These are phyloP conservation scores for Sungouiozyma intestinalis DNA, from an alignment of 805 yeast species.

Conservation along the genomic window DNA sequence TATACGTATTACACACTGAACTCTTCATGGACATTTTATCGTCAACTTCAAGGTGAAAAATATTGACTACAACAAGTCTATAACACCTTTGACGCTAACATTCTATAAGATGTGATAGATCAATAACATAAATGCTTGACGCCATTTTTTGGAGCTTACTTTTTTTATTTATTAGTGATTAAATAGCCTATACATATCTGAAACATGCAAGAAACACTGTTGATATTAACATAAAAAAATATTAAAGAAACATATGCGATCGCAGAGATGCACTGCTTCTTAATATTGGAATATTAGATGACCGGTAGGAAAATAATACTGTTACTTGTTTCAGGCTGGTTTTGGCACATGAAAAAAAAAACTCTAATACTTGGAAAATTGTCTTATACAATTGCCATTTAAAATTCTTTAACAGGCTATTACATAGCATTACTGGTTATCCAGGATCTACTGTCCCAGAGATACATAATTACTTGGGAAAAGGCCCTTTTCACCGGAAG, in stretches of 20 bases:
- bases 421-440: too few species aligned
- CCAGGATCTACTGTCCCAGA: conserved; percentile 11
- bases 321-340: too few species aligned
- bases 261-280: too few species aligned
- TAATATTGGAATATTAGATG: too few species aligned
- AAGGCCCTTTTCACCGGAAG: conserved; percentile 63
- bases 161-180: too few species aligned
- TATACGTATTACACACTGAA: background rate
- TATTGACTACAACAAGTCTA: background rate
- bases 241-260: too few species aligned
- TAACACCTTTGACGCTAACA: background rate
- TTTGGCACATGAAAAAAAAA: too few species aligned
- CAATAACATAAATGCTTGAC: background rate
- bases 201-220: background rate
- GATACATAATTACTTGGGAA: conserved; percentile 89
- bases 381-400: too few species aligned
- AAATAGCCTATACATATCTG: background rate
- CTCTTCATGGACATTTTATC: too few species aligned
- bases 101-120: background rate
- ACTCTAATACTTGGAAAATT: too few species aligned
- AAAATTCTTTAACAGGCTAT: too few species aligned
- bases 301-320: too few species aligned
- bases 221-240: background rate
- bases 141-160: background rate
- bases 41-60: background rate